Percentiles rank a stretch among this genome's conserved stretches.
Evolutionary conservation across 257 asterid genomes (phyloP).

Genomic region (Striga asiatica): DNA sequence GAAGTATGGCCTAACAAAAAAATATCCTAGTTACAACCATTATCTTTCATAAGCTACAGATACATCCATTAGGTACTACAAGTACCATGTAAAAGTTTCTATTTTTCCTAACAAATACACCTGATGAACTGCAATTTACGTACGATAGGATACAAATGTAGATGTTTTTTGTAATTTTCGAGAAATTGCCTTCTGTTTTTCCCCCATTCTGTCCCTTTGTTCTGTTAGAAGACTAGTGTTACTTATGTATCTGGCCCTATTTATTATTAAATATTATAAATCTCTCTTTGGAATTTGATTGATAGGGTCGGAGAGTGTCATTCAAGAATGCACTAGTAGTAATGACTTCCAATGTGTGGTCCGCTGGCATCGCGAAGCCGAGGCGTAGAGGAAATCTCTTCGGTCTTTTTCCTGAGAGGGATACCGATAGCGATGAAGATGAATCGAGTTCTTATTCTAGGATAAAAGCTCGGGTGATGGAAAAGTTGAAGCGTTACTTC

Average conservation of each 20-base stretch:
- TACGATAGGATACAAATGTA: too few relatives aligned
- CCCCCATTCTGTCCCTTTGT: too few relatives aligned
- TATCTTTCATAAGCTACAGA: not conserved
- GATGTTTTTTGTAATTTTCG: not conserved
- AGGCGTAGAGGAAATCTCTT: conserved; percentile 58
- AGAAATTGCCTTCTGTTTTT: not conserved
- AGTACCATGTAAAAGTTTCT: not conserved
- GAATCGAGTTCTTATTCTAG: conserved; percentile 66
- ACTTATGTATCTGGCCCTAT: not conserved
- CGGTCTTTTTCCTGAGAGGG: conserved; percentile 63
- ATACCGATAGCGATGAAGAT: too few relatives aligned
- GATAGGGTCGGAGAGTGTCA: conserved; percentile 92
- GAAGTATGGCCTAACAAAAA: not conserved
- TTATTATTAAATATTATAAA: conserved; percentile 4
- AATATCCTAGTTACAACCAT: too few relatives aligned
- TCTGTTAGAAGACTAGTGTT: not conserved
- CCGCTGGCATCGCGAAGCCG: conserved; percentile 77
- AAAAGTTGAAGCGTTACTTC: conserved; percentile 83
- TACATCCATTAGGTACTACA: not conserved
- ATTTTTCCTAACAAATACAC: not conserved
- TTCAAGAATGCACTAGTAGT: conserved; percentile 83
- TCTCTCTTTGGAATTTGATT: conserved; percentile 12
- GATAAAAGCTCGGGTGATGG: conserved; percentile 75
- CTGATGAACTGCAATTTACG: not conserved
- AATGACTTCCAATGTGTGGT: conserved; percentile 94